Evolutionary conservation across 176 grass and related monocot species (phyloP), one percentile per base, ranked within the genome.

Genomic region (Chrysopogon serrulatus): DNA sequence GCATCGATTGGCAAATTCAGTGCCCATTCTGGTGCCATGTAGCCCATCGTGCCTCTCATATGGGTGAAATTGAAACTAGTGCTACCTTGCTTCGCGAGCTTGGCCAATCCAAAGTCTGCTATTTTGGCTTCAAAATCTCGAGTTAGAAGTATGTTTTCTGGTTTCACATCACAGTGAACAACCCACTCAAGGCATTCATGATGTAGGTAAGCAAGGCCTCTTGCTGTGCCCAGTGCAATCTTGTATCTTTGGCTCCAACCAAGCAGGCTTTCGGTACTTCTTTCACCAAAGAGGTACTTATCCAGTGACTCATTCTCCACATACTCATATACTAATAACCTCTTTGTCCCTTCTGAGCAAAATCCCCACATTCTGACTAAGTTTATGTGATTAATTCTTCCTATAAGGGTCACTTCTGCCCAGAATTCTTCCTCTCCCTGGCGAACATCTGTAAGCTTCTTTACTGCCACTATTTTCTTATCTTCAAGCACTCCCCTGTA

Each of bases 21-120:
- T n/a, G 86, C 81, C 94, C 94, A 97, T 82, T 97, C 94, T 17
- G 91, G 94, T 62, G 91, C 94, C 86, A 97, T 97, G 73, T 97
- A 97, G 16, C 92, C 94, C 74, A 43, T 89, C 10, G 94, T 97
- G 31, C 92, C 94, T 80, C 94, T 93, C 87, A 97, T 94, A 35
- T 88, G 87, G 11, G 90, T 87, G 79, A 86, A 81, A 61, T 86
- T 86, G 49, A 93, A 63, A 81, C 80, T 85, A 19, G 85, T 43
- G 6, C 66, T 87, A 4, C 27, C 90, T 84, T 62, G 27, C 72
- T 94, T 91, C 17, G 81, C 80, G 75, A 97, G 77, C 56, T 90
- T 94, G 49, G 84, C 90, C 13, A 97, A 59, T 54, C 92, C 92
- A 27, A 97, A 97, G 61, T 97, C 94, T 27, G 90, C 86, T 86